Conservation (phyloP, 345 rosid species). For the Euclidium syriacum region DNA sequence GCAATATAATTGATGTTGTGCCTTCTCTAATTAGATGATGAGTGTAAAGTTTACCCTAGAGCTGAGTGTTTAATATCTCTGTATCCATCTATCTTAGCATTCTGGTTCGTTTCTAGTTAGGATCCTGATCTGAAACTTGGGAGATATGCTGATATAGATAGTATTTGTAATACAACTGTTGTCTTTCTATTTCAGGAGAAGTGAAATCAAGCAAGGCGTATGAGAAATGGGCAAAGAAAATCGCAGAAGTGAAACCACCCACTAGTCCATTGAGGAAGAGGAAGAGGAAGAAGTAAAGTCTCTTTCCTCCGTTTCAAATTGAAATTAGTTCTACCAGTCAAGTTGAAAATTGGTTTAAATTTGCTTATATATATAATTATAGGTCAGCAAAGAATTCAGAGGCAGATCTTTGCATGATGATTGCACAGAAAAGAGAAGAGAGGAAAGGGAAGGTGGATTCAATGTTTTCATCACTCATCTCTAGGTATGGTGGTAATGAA, state of each 20-base stretch:
- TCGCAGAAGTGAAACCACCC: slow-evolving; percentile 57
- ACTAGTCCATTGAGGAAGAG: slow-evolving; percentile 49
- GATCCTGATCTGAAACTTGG: neutral
- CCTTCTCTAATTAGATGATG: neutral
- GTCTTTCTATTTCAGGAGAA: slow-evolving; percentile 42
- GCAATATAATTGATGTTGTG: neutral
- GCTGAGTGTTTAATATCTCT: neutral
- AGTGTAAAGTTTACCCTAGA: neutral
- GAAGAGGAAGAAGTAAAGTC: slow-evolving; percentile 53
- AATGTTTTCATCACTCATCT: slow-evolving; percentile 66
- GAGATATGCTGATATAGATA: neutral
- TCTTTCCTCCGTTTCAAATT: neutral
- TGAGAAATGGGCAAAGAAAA: slow-evolving; percentile 67
- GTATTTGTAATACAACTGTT: neutral
- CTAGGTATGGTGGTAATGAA: slow-evolving; percentile 58
- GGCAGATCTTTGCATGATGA: slow-evolving; percentile 45
- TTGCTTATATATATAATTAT: neutral
- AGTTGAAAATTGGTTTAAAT: neutral
- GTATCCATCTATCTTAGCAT: neutral
- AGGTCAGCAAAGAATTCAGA: slow-evolving; percentile 53
- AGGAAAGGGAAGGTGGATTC: slow-evolving; percentile 72
- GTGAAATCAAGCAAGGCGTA: slow-evolving; percentile 63
- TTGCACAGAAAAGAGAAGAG: slow-evolving; percentile 54
- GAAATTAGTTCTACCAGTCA: neutral
- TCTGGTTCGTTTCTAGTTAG: neutral